Evolutionary conservation across 2,329 filamentous ascomycete genomes (phyloP).

Genomic region (Fusarium tanahbumbuense): DNA sequence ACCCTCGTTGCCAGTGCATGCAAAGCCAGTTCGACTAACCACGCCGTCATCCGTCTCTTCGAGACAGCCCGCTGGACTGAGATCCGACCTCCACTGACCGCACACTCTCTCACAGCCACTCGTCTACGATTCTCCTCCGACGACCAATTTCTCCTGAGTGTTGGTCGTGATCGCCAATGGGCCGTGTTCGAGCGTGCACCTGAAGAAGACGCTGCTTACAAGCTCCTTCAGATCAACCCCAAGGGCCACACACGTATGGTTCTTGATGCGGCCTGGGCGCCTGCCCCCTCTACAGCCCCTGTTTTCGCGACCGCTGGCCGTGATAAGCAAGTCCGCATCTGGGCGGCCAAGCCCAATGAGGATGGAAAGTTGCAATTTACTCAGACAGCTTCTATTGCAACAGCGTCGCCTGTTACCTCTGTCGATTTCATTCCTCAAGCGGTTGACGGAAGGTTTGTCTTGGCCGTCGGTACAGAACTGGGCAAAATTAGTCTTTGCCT

Average conservation of each 20-base stretch:
- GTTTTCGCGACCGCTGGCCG: conserved; percentile 89
- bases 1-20: conserved; percentile 88
- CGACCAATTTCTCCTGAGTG: conserved; percentile 81
- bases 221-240: conserved; percentile 71
- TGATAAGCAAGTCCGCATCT: conserved; percentile 85
- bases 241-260: conserved; percentile 96
- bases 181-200: conserved; percentile 74
- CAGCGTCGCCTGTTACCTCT: conserved; percentile 74
- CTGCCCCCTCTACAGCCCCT: conserved; percentile 55
- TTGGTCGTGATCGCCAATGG: conserved; percentile 93
- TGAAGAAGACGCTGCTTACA: conserved; percentile 60
- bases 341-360: conserved; percentile 58
- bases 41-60: conserved; percentile 93
- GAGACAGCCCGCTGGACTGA: conserved; percentile 91
- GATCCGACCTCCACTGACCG: conserved; percentile 82
- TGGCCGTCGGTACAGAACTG: conserved; percentile 69
- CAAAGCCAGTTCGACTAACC: conserved; percentile 90
- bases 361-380: conserved; percentile 57
- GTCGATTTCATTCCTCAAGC: conserved; percentile 69
- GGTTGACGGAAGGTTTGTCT: conserved; percentile 51
- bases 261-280: conserved; percentile 86
- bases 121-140: conserved; percentile 82
- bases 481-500: conserved; percentile 60
- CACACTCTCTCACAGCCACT: conserved; percentile 88
- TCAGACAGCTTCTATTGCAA: conserved; percentile 64